Evolutionary conservation across 192 early-diverging fungal genomes (phyloP).

Genomic region (Entomortierella chlamydospora): DNA sequence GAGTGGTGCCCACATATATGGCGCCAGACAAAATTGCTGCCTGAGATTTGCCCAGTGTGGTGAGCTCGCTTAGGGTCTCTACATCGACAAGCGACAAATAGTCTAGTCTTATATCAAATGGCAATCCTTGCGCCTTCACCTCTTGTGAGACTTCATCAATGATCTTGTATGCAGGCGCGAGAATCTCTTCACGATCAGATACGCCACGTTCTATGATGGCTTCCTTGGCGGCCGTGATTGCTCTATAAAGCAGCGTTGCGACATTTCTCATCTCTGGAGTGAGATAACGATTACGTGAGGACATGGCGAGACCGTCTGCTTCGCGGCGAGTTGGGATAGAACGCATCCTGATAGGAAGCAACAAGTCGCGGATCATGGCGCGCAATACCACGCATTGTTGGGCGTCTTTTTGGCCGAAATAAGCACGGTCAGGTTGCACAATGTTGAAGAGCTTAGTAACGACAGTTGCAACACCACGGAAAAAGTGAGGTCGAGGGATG

Average conservation of each 20-base stretch:
- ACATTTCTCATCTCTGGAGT: conserved; percentile 71
- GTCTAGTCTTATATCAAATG: conserved; percentile 75
- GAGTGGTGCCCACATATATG: conserved; percentile 85
- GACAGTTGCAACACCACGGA: conserved; percentile 96
- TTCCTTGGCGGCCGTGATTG: conserved; percentile 64
- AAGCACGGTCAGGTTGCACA: conserved; percentile 82
- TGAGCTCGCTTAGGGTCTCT: conserved; percentile 71
- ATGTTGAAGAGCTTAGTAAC: conserved; percentile 95
- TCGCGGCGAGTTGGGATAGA: conserved; percentile 84
- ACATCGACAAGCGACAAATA: conserved; percentile 88
- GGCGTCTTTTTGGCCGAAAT: conserved; percentile 97
- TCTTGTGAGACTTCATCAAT: conserved; percentile 58
- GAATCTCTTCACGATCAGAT: conserved; percentile 55
- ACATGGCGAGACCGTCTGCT: conserved; percentile 88
- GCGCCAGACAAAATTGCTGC: conserved; percentile 89
- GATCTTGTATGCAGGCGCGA: conserved; percentile 61
- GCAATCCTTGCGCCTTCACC: conserved; percentile 54
- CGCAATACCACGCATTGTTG: conserved; percentile 91
- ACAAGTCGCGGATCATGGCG: conserved; percentile 86
- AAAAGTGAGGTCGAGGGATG: conserved; percentile 91
- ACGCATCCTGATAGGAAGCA: conserved; percentile 79
- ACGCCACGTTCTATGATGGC: conserved; percentile 55
- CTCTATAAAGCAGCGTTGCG: conserved; percentile 82
- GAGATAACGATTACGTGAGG: conserved; percentile 90
- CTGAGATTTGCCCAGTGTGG: conserved; percentile 56